Base-by-base conservation (phyloP, 1,284 basidiomycete genomes). In the Fomitopsis schrenkii region DNA sequence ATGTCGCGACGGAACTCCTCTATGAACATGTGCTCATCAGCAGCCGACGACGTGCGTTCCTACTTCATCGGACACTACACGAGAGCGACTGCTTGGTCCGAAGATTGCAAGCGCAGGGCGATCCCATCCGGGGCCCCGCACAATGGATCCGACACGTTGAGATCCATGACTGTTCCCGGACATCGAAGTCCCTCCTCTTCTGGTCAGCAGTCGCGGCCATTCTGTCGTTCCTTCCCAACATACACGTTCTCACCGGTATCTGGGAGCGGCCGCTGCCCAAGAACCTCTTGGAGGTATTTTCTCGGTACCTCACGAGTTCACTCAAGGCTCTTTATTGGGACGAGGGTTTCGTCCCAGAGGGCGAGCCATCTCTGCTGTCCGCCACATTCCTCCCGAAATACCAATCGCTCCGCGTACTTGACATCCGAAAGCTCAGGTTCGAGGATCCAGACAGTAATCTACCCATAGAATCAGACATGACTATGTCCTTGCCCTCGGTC, bases 1-100 rank as follows among this genome's bases (percentile, higher is more conserved):
- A 63, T n/a, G 67, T 82, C 52, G 75, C 79, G 4, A 63, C 76
- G 19, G 77, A 77, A 62, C 69, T 84, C 30, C 72, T 83, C 44
- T 84, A 83, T 66, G 75, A 79, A 60, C 78, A 83, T 65, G 67
- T 84, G 44, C 64, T 70, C 15, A 61, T 71, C 57, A 63, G 61
- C 56, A 67, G 70, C 60, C 35, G 58, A 4, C 62, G 65, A 2
- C 63, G 64, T 40, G 62, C 68, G 48, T 61, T 62, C 46, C 46
- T 64, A 2, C 62, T 71, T 38, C 58, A 58, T 57, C 58, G 63
- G 58, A 67, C 67, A 8, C 63, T 71, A 6, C 22, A 61, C 22
- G 63, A 66, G 50, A 69, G 64, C 61, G 55, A 62, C 10, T 52
- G 42, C 35, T 44, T 57, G 54, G 55, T 12, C 1, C 28, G 26